Evolutionary conservation across 129 eudicot species (phyloP).

Genomic region (Artemisia tridentata): DNA sequence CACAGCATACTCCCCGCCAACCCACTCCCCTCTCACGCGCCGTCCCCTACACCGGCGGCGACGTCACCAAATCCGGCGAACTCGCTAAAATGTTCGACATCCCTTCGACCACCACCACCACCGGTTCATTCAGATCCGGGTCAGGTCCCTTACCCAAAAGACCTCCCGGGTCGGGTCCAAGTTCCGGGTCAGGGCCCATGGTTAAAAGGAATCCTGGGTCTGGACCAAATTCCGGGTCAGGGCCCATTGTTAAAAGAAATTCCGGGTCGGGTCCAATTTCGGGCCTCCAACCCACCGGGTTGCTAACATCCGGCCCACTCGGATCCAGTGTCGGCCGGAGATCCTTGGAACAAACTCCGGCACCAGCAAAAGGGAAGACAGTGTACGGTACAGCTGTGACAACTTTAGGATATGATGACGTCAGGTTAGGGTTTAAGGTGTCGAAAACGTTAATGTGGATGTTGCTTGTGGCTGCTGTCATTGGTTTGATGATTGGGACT

Average conservation of each 20-base stretch:
- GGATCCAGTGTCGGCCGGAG: slow-evolving; percentile 56
- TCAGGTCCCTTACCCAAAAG: too few relatives aligned
- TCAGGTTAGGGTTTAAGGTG: slow-evolving; percentile 70
- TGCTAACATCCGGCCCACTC: slow-evolving; percentile 87
- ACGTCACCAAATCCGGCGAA: slow-evolving; percentile 88
- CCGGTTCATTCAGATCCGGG: too few relatives aligned
- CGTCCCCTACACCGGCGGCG: slow-evolving; percentile 94
- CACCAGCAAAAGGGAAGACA: slow-evolving; percentile 40
- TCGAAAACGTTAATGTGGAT: slow-evolving; percentile 80
- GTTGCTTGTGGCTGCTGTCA: slow-evolving; percentile 57
- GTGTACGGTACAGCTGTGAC: slow-evolving; percentile 78
- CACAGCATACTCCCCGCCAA: slow-evolving; percentile 35
- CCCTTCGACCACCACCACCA: slow-evolving; percentile 9
- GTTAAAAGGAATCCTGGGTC: neutral
- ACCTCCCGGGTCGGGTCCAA: neutral
- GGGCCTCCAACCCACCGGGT: slow-evolving; percentile 74
- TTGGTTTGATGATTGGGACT: slow-evolving; percentile 71
- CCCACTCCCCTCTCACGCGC: slow-evolving; percentile 71
- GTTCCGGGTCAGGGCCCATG: neutral
- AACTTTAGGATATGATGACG: slow-evolving; percentile 47
- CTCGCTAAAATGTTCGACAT: slow-evolving; percentile 89
- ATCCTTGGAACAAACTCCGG: slow-evolving; percentile 42
- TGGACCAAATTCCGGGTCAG: slow-evolving; percentile 35
- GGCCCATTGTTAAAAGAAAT: slow-evolving; percentile 37
- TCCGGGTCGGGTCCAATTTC: slow-evolving; percentile 21